phyloP scores from a whole-genome alignment of 805 yeast genomes.

The Kockiozyma suomiensis region DNA sequence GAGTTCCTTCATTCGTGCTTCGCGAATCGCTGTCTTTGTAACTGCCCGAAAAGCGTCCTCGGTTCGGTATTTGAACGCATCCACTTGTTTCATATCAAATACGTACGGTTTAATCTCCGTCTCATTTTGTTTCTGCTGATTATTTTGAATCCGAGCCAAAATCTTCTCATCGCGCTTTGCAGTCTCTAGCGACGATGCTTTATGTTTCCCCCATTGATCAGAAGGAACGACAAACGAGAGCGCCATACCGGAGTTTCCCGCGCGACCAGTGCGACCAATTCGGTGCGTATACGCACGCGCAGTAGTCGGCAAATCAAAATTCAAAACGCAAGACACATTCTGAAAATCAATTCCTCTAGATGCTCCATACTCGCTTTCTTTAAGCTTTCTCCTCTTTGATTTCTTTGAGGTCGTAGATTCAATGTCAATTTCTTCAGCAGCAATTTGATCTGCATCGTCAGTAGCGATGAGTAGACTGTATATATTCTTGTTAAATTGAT shows the following conservation, averaged over 20 bases:
- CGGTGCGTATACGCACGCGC: constrained; percentile 90
- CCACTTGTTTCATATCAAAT: constrained; percentile 88
- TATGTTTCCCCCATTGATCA: constrained; percentile 87
- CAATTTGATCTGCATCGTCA: constrained; percentile 71
- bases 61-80: constrained; percentile 92
- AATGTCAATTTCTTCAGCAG: constrained; percentile 38
- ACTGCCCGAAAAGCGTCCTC: constrained; percentile 97
- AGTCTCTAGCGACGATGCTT: constrained; percentile 67
- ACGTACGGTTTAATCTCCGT: constrained; percentile 75
- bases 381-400: constrained; percentile 32
- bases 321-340: constrained; percentile 94
- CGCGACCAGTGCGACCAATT: constrained; percentile 97
- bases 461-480: constrained; percentile 90
- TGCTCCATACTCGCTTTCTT: constrained; percentile 85
- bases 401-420: constrained; percentile 22
- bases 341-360: constrained; percentile 96
- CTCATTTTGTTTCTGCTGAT: constrained; percentile 59
- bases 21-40: constrained; percentile 84
- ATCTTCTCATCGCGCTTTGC: constrained; percentile 88
- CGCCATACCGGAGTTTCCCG: constrained; percentile 93
- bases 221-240: constrained; percentile 85
- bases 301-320: constrained; percentile 90
- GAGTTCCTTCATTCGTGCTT: constrained; percentile 88
- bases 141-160: constrained; percentile 70
- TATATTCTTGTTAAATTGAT: constrained; percentile 88